Conservation (phyloP, 2,329 filamentous ascomycete genomes). For the Pseudogymnoascus sp. region DNA sequence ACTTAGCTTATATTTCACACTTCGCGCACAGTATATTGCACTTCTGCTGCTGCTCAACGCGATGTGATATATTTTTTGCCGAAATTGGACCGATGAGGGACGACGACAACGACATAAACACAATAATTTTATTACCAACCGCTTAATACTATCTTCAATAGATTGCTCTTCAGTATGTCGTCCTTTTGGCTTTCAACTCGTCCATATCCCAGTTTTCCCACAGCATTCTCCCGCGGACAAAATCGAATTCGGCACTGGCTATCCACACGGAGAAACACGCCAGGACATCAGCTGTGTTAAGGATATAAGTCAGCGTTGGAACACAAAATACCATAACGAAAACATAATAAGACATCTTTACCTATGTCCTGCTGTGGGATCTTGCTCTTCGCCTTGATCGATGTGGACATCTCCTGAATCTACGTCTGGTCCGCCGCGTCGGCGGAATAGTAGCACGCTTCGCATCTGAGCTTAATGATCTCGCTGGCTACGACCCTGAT, state of each 20-base stretch:
- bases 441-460: not conserved
- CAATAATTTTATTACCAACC: not conserved
- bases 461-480: not conserved
- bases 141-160: not conserved
- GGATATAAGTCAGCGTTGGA: not conserved
- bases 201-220: slow-evolving; percentile 37
- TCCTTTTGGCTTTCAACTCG: slow-evolving; percentile 26
- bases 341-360: not conserved
- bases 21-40: not conserved
- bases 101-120: not conserved
- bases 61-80: not conserved
- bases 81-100: not conserved
- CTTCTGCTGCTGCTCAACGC: not conserved
- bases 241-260: slow-evolving; percentile 31
- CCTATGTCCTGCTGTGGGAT: not conserved
- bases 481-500: not conserved
- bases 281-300: not conserved
- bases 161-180: slow-evolving; percentile 3
- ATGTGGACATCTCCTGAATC: not conserved
- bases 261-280: slow-evolving; percentile 29
- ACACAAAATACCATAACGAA: not conserved
- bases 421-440: slow-evolving; percentile 7
- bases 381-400: slow-evolving; percentile 8
- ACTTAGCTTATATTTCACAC: not conserved
- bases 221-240: slow-evolving; percentile 32